Evolutionary conservation across 2,329 filamentous ascomycete genomes (phyloP).

Genomic region (Botrytis byssoidea): DNA sequence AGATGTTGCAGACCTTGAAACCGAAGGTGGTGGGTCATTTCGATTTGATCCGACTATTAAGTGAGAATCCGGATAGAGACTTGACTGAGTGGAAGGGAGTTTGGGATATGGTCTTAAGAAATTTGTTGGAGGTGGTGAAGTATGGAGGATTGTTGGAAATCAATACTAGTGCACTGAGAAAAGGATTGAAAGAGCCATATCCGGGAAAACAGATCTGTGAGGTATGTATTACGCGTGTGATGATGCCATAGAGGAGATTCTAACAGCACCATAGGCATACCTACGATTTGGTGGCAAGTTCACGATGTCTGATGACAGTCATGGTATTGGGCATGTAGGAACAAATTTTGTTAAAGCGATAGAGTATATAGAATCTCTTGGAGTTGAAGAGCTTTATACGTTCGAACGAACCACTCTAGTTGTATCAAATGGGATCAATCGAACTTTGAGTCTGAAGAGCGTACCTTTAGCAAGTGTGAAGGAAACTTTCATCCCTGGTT

Average conservation of each 20-base stretch:
- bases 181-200: slow-evolving; percentile 89
- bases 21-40: slow-evolving; percentile 90
- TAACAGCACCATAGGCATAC: slow-evolving; percentile 51
- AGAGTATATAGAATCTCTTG: slow-evolving; percentile 65
- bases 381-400: slow-evolving; percentile 57
- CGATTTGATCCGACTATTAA: slow-evolving; percentile 82
- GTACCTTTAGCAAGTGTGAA: slow-evolving; percentile 29
- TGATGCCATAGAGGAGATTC: not conserved
- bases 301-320: slow-evolving; percentile 92
- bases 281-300: slow-evolving; percentile 72
- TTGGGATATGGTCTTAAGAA: slow-evolving; percentile 72
- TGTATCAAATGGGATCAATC: not conserved
- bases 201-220: slow-evolving; percentile 75
- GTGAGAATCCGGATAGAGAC: slow-evolving; percentile 63
- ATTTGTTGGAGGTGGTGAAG: slow-evolving; percentile 65
- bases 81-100: slow-evolving; percentile 59
- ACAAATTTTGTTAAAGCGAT: slow-evolving; percentile 75
- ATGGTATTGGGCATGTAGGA: slow-evolving; percentile 83
- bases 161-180: slow-evolving; percentile 83
- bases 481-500: slow-evolving; percentile 27
- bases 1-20: slow-evolving; percentile 70
- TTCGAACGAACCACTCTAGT: slow-evolving; percentile 25
- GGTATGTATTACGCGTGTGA: slow-evolving; percentile 28
- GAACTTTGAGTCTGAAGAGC: slow-evolving; percentile 20
- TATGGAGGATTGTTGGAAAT: slow-evolving; percentile 87